Evolutionary conservation across 495 filamentous ascomycete species (phyloP).

Genomic region (Penicillium steckii): DNA sequence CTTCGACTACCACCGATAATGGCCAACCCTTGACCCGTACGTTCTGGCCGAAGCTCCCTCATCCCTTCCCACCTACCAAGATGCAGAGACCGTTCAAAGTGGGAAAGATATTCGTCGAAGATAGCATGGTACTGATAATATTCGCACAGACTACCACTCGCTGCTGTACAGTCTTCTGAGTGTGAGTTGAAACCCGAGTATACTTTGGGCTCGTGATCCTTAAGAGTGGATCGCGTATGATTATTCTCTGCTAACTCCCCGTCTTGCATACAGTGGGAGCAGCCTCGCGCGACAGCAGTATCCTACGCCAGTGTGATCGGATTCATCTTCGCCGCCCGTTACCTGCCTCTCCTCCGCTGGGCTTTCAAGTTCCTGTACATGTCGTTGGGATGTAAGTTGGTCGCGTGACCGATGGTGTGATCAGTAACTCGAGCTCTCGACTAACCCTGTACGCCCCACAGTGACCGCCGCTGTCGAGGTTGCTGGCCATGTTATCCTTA

Average conservation of each 20-base stretch:
- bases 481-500: conserved; percentile 70
- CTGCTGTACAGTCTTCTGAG: conserved; percentile 88
- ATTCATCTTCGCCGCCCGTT: conserved; percentile 87
- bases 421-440: neutral
- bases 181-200: conserved; percentile 41
- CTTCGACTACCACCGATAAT: conserved; percentile 67
- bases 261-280: conserved; percentile 55
- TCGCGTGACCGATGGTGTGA: conserved; percentile 15
- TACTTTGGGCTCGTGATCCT: neutral
- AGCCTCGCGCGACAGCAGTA: conserved; percentile 78
- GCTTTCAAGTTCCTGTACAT: conserved; percentile 81
- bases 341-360: conserved; percentile 85
- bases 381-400: conserved; percentile 58
- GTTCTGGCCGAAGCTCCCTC: conserved; percentile 17
- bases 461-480: conserved; percentile 76
- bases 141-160: conserved; percentile 75
- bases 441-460: conserved; percentile 26
- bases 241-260: conserved; percentile 27
- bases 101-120: neutral
- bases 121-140: neutral
- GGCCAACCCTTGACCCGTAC: conserved; percentile 84
- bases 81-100: no score
- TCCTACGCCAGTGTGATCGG: conserved; percentile 71
- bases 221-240: neutral
- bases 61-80: neutral